These are phyloP conservation scores for Paecilomyces formosus DNA, from an alignment of 2,329 filamentous ascomycete species.

Conservation along the genomic window DNA sequence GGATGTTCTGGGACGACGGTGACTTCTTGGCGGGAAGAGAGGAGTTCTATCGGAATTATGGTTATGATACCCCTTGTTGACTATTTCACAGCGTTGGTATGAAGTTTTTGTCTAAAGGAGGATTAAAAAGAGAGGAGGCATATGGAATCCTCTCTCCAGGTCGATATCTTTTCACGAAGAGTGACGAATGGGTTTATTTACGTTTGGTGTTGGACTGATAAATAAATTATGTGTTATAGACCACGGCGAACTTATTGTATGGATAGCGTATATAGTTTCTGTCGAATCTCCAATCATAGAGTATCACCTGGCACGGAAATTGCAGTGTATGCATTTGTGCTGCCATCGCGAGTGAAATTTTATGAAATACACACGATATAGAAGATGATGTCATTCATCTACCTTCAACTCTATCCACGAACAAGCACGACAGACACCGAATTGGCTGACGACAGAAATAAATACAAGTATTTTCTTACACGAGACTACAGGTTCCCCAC, in stretches of 20 bases:
- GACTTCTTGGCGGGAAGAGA: background rate
- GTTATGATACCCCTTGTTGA: slow-evolving; percentile 6
- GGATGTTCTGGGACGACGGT: background rate
- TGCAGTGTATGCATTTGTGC: background rate
- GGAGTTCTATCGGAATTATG: background rate
- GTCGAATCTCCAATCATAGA: background rate
- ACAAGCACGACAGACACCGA: background rate
- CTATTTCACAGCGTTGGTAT: background rate
- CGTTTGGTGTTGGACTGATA: background rate
- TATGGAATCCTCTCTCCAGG: background rate
- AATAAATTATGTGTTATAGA: background rate
- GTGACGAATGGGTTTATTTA: background rate
- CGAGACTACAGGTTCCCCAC: background rate
- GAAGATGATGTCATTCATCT: background rate
- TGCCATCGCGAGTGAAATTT: background rate
- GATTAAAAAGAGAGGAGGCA: background rate
- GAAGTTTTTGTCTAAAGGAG: background rate
- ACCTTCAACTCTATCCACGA: background rate
- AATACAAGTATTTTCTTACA: background rate
- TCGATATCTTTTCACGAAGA: background rate
- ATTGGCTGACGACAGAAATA: background rate
- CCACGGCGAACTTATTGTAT: background rate
- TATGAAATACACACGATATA: background rate
- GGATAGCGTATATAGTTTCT: background rate
- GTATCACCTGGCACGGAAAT: background rate